These are phyloP conservation scores for Talaromyces sp. DNA, from an alignment of 2,329 filamentous ascomycete genomes.

Conservation along the genomic window DNA sequence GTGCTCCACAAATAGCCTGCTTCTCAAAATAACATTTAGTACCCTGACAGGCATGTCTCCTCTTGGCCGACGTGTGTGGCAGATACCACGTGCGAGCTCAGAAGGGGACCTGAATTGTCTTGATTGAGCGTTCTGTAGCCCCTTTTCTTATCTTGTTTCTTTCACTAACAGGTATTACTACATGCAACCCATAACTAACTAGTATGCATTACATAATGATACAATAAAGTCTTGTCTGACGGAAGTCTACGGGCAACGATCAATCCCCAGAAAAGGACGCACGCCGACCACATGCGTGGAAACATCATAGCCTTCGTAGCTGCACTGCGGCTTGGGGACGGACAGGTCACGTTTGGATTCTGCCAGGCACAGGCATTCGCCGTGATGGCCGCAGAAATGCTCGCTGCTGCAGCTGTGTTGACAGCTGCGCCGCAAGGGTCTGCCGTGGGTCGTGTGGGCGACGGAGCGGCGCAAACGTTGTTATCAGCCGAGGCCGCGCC, in stretches of 20 bases:
- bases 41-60: too few relatives aligned
- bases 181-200: background rate
- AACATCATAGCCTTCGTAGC: background rate
- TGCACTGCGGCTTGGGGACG: background rate
- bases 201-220: background rate
- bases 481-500: background rate
- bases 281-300: background rate
- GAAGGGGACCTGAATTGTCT: too few relatives aligned
- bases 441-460: background rate
- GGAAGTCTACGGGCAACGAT: background rate
- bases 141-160: too few relatives aligned
- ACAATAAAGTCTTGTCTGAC: background rate
- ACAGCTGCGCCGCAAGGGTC: background rate
- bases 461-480: background rate
- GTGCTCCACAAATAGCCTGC: too few relatives aligned
- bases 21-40: too few relatives aligned
- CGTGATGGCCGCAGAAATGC: background rate
- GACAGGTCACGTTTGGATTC: background rate
- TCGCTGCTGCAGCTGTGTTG: background rate
- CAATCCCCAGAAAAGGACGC: background rate
- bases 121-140: too few relatives aligned
- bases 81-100: too few relatives aligned
- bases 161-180: background rate
- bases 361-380: background rate
- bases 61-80: too few relatives aligned